A percentile compares a stretch with the other conserved stretches of the same genome.
phyloP scores from a whole-genome alignment of 2,329 filamentous ascomycete species.

The Cladobotryum protrusum region DNA sequence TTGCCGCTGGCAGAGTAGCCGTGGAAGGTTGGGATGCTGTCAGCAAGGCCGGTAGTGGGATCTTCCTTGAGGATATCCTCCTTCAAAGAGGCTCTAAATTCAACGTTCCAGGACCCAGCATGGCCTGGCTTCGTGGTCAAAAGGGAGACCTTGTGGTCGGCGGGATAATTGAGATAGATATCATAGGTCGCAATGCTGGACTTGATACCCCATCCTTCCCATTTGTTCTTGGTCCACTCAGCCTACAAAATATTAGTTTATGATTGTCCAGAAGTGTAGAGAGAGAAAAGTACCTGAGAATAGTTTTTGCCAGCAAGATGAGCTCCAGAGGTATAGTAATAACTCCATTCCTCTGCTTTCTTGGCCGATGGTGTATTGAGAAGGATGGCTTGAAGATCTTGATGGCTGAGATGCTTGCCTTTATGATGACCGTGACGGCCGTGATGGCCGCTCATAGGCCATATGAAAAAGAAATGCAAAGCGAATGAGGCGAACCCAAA shows the following conservation, averaged over 20 bases:
- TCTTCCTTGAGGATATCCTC: slow-evolving; percentile 85
- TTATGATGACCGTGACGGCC: slow-evolving; percentile 14
- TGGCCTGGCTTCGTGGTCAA: slow-evolving; percentile 40
- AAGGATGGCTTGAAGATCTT: slow-evolving; percentile 49
- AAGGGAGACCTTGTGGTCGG: slow-evolving; percentile 63
- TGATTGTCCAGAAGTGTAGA: neutral
- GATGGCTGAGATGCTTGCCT: slow-evolving; percentile 8
- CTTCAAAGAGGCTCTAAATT: slow-evolving; percentile 73
- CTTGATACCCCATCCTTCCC: slow-evolving; percentile 64
- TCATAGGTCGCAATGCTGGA: slow-evolving; percentile 64
- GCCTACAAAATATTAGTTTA: slow-evolving; percentile 38
- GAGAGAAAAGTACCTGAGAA: slow-evolving; percentile 47
- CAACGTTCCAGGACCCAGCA: slow-evolving; percentile 48
- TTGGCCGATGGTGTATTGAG: slow-evolving; percentile 52
- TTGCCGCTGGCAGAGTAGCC: slow-evolving; percentile 91
- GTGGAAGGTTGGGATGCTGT: slow-evolving; percentile 84
- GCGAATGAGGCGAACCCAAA: slow-evolving; percentile 45
- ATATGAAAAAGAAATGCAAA: slow-evolving; percentile 39
- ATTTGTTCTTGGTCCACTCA: slow-evolving; percentile 67
- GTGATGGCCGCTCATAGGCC: slow-evolving; percentile 27
- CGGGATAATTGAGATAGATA: slow-evolving; percentile 71
- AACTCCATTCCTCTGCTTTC: slow-evolving; percentile 63
- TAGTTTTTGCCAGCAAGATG: slow-evolving; percentile 74
- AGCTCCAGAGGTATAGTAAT: slow-evolving; percentile 69
- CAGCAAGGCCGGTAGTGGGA: slow-evolving; percentile 62